Evolutionary conservation across 192 early-diverging fungal genomes (phyloP), one percentile per base, ranked within the genome.

Genomic region (Linnemannia schmuckeri): DNA sequence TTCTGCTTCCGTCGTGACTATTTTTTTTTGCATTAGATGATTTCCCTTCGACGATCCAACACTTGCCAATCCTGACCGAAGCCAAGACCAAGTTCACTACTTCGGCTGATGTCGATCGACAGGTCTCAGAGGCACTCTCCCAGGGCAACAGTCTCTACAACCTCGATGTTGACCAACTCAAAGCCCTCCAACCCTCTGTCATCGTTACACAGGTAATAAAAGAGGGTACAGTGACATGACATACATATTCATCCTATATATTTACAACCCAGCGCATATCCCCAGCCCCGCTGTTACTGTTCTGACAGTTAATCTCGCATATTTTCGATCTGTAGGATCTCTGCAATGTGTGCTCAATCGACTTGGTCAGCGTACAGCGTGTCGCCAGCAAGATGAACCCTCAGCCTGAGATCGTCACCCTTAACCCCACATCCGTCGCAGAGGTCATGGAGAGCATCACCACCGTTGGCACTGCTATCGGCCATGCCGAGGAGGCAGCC

Each of bases 331-430:
- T 41, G 18, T 82, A 91, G 91, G 90, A 90, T 57, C 88, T 92
- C 3, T 92, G 91, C 74, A 82, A 89, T 40, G 91, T 92, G 8
- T 92, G 91, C 49, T 90, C 91, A 20, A 90, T 92, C 46, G 91
- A 92, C 80, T 72, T 92, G 44, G 86, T 87, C 33, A 91, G 88
- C 17, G 91, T 92, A 0, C 87, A 92, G 78, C 87, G 88, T n/a
- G 72, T 90, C 5, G 91, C 88, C 33, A 88, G 81, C 54, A 90
- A 82, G 44, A 85, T 92, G 89, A 44, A 85, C 33, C 91, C 91
- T 57, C 81, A 81, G 27, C 88, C 88, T 8, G 75, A 76, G 15
- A 80, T 89, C 8, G 88, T 89, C n/a, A 81, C 88, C 61, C 70
- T 89, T 17, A 89, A 86, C 73, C 88, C 88, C 17, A 86, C 84